Base-by-base conservation (phyloP, 345 rosid genomes). In the Fremontodendron californicum region DNA sequence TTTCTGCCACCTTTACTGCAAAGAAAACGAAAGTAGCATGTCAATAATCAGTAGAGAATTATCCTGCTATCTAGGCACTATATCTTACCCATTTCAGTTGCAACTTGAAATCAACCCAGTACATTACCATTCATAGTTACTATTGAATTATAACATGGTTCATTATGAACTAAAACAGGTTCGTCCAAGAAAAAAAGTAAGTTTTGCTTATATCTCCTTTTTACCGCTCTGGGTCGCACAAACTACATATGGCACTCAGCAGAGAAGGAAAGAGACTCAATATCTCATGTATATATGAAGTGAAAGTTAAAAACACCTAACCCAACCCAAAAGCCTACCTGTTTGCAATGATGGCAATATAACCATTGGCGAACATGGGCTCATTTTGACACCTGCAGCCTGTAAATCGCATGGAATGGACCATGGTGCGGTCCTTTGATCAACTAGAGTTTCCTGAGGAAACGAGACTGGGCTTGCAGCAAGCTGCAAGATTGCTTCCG, bases 401-500 rank as follows among this genome's bases (percentile, higher is more conserved):
- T 77, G 79, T 66, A 82, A 37, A n/a, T 80, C 83, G 78, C 80
- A 65, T 19, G 82, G 81, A 52, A 60, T 31, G 18, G 84, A 78
- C 70, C 80, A 55, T 51, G 69, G 65, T 74, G 82, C 19, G 12
- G 81, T 73, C 73, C 54, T 70, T 43, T 35, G 76, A 65, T 76
- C 77, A 23, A 67, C 40, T 37, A 80, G 69, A 60, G 80, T 78
- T 75, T 78, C 84, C 45, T 33, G 78, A 45, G 74, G 64, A 31
- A 75, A 39, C 9, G 79, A 49, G 7, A 76, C 37, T 29, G 84
- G 80, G 71, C 75, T 77, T 54, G 85, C 78, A 29, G 87, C 87
- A 74, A 84, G 81, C 78, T 77, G 85, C 81, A 84, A 75, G 42
- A 86, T 78, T 69, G 82, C 75, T 76, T 54, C 75, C 5, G 85